Base-by-base conservation (phyloP, 495 filamentous ascomycete genomes). In the Astrocystis sublimbata region DNA sequence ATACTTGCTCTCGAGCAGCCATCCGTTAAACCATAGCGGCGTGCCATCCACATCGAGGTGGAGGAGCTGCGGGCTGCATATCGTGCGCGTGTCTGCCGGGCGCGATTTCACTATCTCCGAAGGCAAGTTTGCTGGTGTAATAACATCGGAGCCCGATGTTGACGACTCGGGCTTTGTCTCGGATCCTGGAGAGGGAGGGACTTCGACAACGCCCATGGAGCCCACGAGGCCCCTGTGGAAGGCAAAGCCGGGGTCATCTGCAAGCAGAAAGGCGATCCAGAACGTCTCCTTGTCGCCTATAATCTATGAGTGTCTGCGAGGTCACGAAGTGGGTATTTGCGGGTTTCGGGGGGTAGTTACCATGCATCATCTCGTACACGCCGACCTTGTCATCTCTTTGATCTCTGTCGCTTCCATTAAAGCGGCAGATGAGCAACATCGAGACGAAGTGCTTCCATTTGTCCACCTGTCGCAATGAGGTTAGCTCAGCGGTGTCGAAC, bases 231-330 rank as follows among this genome's bases (percentile, higher is more conserved):
- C 68, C 35, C 45, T 56, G 30, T 68, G 64, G 51, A 74, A 73
- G 6, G 68, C 43, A 53, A 73, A 76, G 17, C 38, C 40, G 19
- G 61, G 13, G 23, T 53, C 63, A 15, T 67, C 72, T 17, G 61
- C 56, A 28, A 76, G 65, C 61, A 71, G 61, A 46, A 73, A 60
- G 1, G 72, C 72, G 41, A 73, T 63, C 70, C 71, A 74, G 65
- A 69, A 76, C 19, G 47, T 71, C 54, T 75, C 73, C 64, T 73
- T 72, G 58, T 74, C 73, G 6, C 61, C 61, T 63, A 19, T 15
- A 0, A 28, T 26, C 31, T 4, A 52, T 62, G 4, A 62, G 60
- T 45, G 24, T 28, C 9, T 13, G 57, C 8, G 15, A 4, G 24
- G 46, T 53, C 3, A 19, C 4, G 24, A 24, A n/a, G 24, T 24